phyloP scores from a whole-genome alignment of 371 early-diverging fungal genomes.

The Fennellomyces sp. region DNA sequence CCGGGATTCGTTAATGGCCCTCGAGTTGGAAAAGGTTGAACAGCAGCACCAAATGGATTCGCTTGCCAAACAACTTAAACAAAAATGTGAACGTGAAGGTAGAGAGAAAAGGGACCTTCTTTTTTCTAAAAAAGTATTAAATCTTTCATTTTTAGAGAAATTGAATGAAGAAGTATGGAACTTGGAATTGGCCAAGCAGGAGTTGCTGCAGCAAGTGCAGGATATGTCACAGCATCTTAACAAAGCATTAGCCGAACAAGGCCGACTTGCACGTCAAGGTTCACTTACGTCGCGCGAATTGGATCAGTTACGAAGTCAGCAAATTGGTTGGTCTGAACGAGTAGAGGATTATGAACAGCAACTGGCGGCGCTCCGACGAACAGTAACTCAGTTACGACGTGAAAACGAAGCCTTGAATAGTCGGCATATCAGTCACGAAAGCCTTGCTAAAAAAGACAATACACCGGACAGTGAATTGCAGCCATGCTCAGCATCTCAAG shows the following conservation, averaged over 20 bases:
- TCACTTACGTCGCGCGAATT: constrained; percentile 37
- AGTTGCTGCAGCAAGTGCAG: constrained; percentile 40
- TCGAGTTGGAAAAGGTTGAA: constrained; percentile 59
- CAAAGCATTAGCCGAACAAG: constrained; percentile 23
- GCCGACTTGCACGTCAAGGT: not conserved
- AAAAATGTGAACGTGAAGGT: constrained; percentile 55
- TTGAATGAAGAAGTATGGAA: constrained; percentile 44
- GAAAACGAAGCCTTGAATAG: constrained; percentile 20
- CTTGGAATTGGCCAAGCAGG: constrained; percentile 41
- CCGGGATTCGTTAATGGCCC: constrained; percentile 49
- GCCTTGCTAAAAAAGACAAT: not conserved
- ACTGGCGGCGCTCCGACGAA: constrained; percentile 15
- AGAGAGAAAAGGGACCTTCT: not conserved
- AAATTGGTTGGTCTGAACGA: constrained; percentile 19
- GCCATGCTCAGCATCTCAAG: not conserved
- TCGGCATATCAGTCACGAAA: not conserved
- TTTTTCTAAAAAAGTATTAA: not conserved
- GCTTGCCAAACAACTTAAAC: constrained; percentile 50
- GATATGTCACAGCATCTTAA: constrained; percentile 47
- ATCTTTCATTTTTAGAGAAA: constrained; percentile 17
- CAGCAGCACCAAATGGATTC: constrained; percentile 57
- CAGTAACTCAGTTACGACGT: constrained; percentile 14
- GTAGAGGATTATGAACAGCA: constrained; percentile 25
- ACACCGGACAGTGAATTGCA: no score
- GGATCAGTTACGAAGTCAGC: constrained; percentile 19